Base-by-base conservation (phyloP, 805 yeast genomes). In the Candida caryicola region DNA sequence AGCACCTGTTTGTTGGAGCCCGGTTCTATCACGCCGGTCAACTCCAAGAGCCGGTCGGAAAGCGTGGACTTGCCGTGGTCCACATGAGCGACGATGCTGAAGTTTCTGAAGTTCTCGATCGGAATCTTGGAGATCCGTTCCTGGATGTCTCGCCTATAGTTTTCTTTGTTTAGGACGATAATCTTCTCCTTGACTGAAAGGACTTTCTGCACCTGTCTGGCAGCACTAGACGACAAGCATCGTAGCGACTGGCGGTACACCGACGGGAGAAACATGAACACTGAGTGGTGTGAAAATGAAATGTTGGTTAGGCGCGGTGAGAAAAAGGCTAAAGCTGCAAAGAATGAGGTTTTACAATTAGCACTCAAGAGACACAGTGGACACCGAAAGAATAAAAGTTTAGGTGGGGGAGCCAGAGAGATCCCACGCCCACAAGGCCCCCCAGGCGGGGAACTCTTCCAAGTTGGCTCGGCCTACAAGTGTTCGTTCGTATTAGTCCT, bases 1-100 rank as follows among this genome's bases (percentile, higher is more conserved):
- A 91, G 68, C 25, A 93, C 91, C 59, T 91, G 97, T 47, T 80
- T 81, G 54, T 85, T 86, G 16, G 61, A 54, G 2, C 89, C 88
- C 0, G 86, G 77, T 39, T 83, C 76, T 18, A 91, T 85, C 1
- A 91, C 97, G 0, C 93, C 91, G 0, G 98, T 93, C 31, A 87
- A 60, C 53, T 93, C 97, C 18, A 91, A 65, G 21, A 91, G 66
- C 34, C 98, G 68, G 57, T 91, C 99, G 46, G 95, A 84, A 15
- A 91, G 62, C 0, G 99, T 91, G 2, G 95, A 84, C 56, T 87
- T 87, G 2, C 85, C 85, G 59, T 85, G 95, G 57, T 90, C 97
- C 16, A 91, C 91, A 68, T 91, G 99, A 2, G 98, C 98, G 23
- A 89, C 97, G 41, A 91, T 90, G 43, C 95, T 86, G 61, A 93